Conservation (phyloP, 1,139 yeast species). For the Zygotorulaspora mrakii region DNA sequence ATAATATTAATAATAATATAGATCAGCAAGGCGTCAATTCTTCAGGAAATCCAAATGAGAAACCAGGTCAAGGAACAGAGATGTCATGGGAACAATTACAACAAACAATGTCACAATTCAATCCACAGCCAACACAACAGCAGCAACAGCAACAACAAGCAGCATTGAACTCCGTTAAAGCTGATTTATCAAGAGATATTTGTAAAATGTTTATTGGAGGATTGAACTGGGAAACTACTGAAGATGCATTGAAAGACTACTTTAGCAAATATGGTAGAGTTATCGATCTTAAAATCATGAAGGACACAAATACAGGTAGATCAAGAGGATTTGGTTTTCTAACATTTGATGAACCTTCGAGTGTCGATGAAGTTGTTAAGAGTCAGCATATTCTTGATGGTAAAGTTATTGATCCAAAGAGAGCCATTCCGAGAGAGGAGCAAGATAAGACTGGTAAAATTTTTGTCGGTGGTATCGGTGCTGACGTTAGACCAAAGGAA, state of each 20-base stretch:
- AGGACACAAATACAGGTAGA: slow-evolving; percentile 83
- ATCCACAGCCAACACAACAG: slow-evolving; percentile 34
- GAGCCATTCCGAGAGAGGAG: slow-evolving; percentile 97
- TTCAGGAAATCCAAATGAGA: slow-evolving; percentile 12
- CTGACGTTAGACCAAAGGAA: slow-evolving; percentile 90
- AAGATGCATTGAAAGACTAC: slow-evolving; percentile 73
- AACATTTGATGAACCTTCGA: slow-evolving; percentile 74
- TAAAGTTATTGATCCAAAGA: slow-evolving; percentile 93
- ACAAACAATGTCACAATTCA: slow-evolving; percentile 39
- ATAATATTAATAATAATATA: slow-evolving; percentile 14
- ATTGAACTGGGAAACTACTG: slow-evolving; percentile 96
- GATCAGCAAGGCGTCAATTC: slow-evolving; percentile 13
- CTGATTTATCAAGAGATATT: slow-evolving; percentile 48
- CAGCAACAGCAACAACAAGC: slow-evolving; percentile 21
- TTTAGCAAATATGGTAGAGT: slow-evolving; percentile 91
- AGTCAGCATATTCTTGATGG: slow-evolving; percentile 93
- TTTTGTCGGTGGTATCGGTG: slow-evolving; percentile 96
- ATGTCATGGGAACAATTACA: slow-evolving; percentile 36
- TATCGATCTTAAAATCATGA: slow-evolving; percentile 87
- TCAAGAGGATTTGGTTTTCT: slow-evolving; percentile 96
- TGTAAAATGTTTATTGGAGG: slow-evolving; percentile 99
- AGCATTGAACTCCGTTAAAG: slow-evolving; percentile 31
- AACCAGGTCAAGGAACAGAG: slow-evolving; percentile 18
- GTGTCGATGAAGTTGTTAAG: slow-evolving; percentile 84
- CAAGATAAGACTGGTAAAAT: slow-evolving; percentile 97